These are phyloP conservation scores for Draba incana DNA, from an alignment of 345 rosid species.

Conservation along the genomic window DNA sequence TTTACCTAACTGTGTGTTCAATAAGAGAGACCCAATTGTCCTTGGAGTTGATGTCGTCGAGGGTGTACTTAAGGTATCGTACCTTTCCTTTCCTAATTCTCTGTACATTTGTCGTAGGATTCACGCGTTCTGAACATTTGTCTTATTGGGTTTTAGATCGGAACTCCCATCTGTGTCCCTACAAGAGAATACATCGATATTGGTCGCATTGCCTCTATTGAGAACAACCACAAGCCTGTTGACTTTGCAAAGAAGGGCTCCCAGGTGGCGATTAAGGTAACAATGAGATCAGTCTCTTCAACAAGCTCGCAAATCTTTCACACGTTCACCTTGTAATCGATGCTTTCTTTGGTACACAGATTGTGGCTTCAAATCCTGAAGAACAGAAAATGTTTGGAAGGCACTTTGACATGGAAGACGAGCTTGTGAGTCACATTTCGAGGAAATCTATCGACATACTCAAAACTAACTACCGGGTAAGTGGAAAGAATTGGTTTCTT, in stretches of 20 bases:
- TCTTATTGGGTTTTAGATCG: conserved; percentile 55
- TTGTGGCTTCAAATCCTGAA: conserved; percentile 67
- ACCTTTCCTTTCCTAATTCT: background rate
- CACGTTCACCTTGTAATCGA: conserved; percentile 2
- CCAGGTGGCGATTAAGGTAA: conserved; percentile 89
- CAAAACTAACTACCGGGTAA: conserved; percentile 80
- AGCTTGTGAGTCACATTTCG: conserved; percentile 87
- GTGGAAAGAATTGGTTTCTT: conserved; percentile 17
- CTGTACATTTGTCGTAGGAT: conserved; percentile 10
- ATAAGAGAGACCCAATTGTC: conserved; percentile 87
- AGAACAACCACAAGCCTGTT: conserved; percentile 74
- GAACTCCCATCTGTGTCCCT: conserved; percentile 92
- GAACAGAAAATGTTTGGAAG: conserved; percentile 94
- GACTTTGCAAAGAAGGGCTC: conserved; percentile 81
- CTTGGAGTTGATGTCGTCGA: conserved; percentile 83
- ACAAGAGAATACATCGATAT: conserved; percentile 73
- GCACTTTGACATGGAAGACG: conserved; percentile 84
- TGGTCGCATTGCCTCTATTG: conserved; percentile 86
- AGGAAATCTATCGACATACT: conserved; percentile 84
- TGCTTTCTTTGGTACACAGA: conserved; percentile 48
- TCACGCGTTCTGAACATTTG: conserved; percentile 21
- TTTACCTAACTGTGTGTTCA: conserved; percentile 76
- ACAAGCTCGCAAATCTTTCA: conserved; percentile 11
- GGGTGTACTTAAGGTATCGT: conserved; percentile 75
- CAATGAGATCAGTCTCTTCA: conserved; percentile 15